Conservation (phyloP, 176 grass and related monocot species). For the Tillandsia fasciculata region DNA sequence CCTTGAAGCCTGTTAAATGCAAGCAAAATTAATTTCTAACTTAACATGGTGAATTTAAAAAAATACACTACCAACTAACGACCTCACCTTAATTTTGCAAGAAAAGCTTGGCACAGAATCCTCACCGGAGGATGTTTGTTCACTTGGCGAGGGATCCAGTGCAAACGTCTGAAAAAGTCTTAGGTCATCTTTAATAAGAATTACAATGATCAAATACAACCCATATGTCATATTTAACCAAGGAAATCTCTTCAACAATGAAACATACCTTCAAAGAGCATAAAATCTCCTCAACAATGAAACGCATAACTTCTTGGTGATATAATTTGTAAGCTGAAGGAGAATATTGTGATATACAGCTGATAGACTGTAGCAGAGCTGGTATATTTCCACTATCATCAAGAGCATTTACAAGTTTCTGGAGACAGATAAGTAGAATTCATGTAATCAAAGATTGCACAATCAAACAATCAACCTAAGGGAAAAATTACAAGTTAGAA, state of each 20-base stretch:
- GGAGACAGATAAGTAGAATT: slow-evolving; percentile 11
- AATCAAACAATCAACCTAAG: background rate
- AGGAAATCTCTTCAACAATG: slow-evolving; percentile 3
- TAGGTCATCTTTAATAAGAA: slow-evolving; percentile 4
- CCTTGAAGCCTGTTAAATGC: background rate
- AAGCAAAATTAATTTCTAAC: background rate
- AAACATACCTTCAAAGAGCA: slow-evolving; percentile 44
- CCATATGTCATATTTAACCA: background rate
- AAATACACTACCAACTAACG: background rate
- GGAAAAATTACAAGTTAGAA: background rate
- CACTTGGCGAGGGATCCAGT: slow-evolving; percentile 40
- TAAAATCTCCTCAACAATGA: slow-evolving; percentile 53
- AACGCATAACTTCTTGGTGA: slow-evolving; percentile 38
- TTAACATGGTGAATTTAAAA: background rate
- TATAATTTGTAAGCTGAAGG: slow-evolving; percentile 50
- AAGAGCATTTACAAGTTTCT: slow-evolving; percentile 67
- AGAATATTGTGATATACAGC: slow-evolving; percentile 66
- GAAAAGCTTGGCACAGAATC: slow-evolving; percentile 49
- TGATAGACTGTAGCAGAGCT: slow-evolving; percentile 66
- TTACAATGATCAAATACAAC: slow-evolving; percentile 2
- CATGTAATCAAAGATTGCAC: background rate
- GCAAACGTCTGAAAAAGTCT: slow-evolving; percentile 18
- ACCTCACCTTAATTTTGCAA: slow-evolving; percentile 78
- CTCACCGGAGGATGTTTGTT: slow-evolving; percentile 28
- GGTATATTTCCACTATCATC: slow-evolving; percentile 43